A percentile compares a stretch with the other conserved stretches of the same genome.
These are phyloP conservation scores for Smittium mucronatum DNA, from an alignment of 371 early-diverging fungal species.

Conservation along the genomic window DNA sequence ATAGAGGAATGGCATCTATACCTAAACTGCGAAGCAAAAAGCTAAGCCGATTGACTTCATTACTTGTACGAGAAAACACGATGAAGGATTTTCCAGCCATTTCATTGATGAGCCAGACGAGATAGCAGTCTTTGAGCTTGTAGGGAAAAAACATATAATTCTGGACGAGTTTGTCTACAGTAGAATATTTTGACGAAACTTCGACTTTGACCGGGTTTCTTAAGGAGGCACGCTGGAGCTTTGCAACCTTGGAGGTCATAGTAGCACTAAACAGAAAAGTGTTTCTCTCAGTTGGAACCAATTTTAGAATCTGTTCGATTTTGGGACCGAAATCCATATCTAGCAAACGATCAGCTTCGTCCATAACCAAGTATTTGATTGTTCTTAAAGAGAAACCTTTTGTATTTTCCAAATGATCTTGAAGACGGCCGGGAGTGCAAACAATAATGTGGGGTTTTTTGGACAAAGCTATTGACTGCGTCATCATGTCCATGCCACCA, in stretches of 20 bases:
- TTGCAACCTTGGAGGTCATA: slow-evolving; percentile 90
- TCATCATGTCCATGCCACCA: slow-evolving; percentile 97
- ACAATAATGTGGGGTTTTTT: slow-evolving; percentile 92
- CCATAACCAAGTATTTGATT: slow-evolving; percentile 87
- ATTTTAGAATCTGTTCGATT: slow-evolving; percentile 86
- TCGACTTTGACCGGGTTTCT: slow-evolving; percentile 83
- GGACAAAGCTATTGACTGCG: slow-evolving; percentile 83
- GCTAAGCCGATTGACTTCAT: slow-evolving; percentile 69
- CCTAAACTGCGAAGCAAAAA: slow-evolving; percentile 79
- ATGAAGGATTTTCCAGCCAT: slow-evolving; percentile 81
- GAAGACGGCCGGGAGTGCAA: slow-evolving; percentile 95
- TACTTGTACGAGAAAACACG: slow-evolving; percentile 81
- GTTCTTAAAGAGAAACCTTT: slow-evolving; percentile 80
- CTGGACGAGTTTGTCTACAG: slow-evolving; percentile 81
- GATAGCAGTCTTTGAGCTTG: slow-evolving; percentile 87
- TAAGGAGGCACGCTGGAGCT: slow-evolving; percentile 87
- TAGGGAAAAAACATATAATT: slow-evolving; percentile 92
- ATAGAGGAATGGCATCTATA: slow-evolving; percentile 83
- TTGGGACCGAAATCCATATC: slow-evolving; percentile 95
- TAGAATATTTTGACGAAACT: slow-evolving; percentile 83
- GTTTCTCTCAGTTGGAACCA: slow-evolving; percentile 83
- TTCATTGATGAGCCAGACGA: slow-evolving; percentile 84
- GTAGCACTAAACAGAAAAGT: slow-evolving; percentile 96
- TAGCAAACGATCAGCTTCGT: slow-evolving; percentile 96
- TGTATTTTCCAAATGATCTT: slow-evolving; percentile 96